Conservation (phyloP, 2,329 filamentous ascomycete species). For the Aspergillus sp. region DNA sequence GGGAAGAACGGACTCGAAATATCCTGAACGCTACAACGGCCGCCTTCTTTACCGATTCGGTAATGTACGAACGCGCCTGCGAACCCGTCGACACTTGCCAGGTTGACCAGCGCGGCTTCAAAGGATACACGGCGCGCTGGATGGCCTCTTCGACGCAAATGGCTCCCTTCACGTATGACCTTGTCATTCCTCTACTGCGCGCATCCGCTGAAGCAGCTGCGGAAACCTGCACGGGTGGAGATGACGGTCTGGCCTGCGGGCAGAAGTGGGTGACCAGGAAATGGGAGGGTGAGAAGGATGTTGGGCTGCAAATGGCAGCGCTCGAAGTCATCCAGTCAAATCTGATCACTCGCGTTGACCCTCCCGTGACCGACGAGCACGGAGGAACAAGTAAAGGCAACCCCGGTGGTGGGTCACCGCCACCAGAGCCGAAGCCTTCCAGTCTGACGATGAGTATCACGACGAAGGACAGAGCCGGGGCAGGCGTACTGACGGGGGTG, state of each 20-base stretch:
- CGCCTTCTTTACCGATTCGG: slow-evolving; percentile 45
- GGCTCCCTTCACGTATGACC: slow-evolving; percentile 49
- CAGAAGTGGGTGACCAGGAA: slow-evolving; percentile 33
- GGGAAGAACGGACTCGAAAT: slow-evolving; percentile 45
- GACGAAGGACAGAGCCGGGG: slow-evolving; percentile 36
- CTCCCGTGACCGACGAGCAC: slow-evolving; percentile 23
- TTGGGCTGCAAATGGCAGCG: slow-evolving; percentile 37
- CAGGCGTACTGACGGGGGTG: slow-evolving; percentile 36
- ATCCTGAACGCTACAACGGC: slow-evolving; percentile 49
- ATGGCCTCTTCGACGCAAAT: slow-evolving; percentile 51
- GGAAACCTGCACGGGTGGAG: slow-evolving; percentile 45
- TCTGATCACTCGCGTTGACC: slow-evolving; percentile 22
- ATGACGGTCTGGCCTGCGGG: slow-evolving; percentile 33
- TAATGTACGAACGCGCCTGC: slow-evolving; percentile 56
- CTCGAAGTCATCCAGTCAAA: slow-evolving; percentile 29
- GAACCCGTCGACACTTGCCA: slow-evolving; percentile 51
- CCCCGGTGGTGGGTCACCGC: slow-evolving; percentile 21
- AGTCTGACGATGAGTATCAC: slow-evolving; percentile 18
- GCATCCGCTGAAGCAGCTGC: slow-evolving; percentile 51
- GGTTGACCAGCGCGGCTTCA: slow-evolving; percentile 60
- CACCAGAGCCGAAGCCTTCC: slow-evolving; percentile 6
- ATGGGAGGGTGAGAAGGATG: slow-evolving; percentile 31
- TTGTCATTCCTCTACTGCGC: slow-evolving; percentile 48
- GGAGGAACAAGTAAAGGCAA: slow-evolving; percentile 30
- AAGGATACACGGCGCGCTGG: slow-evolving; percentile 59